Conservation (phyloP, 108 stramenopile genomes). For the Fistulifera solaris region DNA sequence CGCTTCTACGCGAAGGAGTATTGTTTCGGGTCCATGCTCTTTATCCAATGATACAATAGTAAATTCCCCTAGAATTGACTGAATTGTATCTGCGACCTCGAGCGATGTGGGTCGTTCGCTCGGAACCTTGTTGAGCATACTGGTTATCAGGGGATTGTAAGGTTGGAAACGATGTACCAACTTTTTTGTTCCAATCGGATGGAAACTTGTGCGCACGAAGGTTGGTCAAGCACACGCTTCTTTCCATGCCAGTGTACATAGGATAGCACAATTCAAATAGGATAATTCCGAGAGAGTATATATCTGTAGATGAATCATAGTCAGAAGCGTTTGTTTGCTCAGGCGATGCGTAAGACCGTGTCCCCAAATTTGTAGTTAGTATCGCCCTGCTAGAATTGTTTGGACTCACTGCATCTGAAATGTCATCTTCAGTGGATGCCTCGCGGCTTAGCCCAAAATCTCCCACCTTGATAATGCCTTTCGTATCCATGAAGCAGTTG, state of each 20-base stretch:
- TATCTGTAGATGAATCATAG: constrained; percentile 90
- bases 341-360: constrained; percentile 85
- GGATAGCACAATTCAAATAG: constrained; percentile 92
- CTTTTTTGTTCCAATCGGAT: constrained; percentile 36
- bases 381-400: constrained; percentile 14
- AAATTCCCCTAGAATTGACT: constrained; percentile 54
- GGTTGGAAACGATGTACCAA: constrained; percentile 41
- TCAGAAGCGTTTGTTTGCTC: constrained; percentile 88
- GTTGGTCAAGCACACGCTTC: constrained; percentile 32
- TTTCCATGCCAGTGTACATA: constrained; percentile 82
- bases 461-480: constrained; percentile 73
- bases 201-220: constrained; percentile 46
- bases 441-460: constrained; percentile 82
- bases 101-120: constrained; percentile 51
- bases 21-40: constrained; percentile 39
- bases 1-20: constrained; percentile 65
- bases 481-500: constrained; percentile 78
- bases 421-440: constrained; percentile 17
- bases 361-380: constrained; percentile 90
- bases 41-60: constrained; percentile 62
- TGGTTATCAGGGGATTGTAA: constrained; percentile 46
- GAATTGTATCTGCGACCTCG: constrained; percentile 42
- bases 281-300: constrained; percentile 90
- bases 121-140: constrained; percentile 58
- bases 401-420: background rate